These are phyloP conservation scores for Mycena albidolilacea DNA, from an alignment of 768 basidiomycete genomes.

Conservation along the genomic window DNA sequence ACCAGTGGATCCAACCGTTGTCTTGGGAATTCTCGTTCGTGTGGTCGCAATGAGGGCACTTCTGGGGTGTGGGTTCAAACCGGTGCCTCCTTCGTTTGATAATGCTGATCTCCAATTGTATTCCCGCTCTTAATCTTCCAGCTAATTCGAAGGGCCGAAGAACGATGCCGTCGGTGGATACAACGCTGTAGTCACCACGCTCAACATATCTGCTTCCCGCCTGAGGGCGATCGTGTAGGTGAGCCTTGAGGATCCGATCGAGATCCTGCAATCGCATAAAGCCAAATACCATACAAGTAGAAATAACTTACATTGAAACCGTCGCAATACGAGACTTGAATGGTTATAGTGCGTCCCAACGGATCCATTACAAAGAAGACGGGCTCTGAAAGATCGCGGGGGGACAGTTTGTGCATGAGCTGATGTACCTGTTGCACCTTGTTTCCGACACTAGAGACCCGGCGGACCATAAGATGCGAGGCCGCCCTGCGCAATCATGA, in stretches of 20 bases:
- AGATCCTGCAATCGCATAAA: not conserved
- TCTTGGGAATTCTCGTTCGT: too few species aligned
- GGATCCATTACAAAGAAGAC: constrained; percentile 23
- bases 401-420: not conserved
- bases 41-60: too few species aligned
- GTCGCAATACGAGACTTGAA: constrained; percentile 9
- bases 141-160: not conserved
- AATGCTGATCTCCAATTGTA: constrained; percentile 17
- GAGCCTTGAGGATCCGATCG: constrained; percentile 18
- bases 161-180: constrained; percentile 5
- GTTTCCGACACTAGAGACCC: not conserved
- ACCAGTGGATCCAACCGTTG: too few species aligned
- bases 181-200: constrained; percentile 25
- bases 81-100: constrained; percentile 10
- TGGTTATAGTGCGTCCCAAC: constrained; percentile 6
- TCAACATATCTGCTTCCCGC: constrained; percentile 23
- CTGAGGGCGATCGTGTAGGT: constrained; percentile 7
- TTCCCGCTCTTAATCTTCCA: constrained; percentile 9
- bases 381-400: not conserved
- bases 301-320: not conserved
- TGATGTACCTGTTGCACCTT: not conserved
- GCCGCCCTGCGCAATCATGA: not conserved
- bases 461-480: not conserved
- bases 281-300: too few species aligned
- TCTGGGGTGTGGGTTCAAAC: too few species aligned